Evolutionary conservation across 129 eudicot species (phyloP).

Genomic region (Apium graveolens): DNA sequence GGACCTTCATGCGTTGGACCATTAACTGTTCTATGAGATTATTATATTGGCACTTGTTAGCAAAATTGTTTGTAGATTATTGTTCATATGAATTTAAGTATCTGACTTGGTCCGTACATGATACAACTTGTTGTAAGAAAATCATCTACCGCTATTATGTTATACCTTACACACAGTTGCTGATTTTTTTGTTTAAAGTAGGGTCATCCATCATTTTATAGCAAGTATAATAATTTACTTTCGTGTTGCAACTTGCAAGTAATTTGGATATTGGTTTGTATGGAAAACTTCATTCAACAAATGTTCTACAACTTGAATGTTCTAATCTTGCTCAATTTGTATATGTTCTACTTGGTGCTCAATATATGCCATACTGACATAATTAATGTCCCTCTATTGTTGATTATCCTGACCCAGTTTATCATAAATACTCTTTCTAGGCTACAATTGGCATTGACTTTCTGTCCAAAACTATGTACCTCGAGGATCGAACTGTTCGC

Average conservation of each 20-base stretch:
- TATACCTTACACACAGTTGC: background rate
- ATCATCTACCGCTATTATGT: background rate
- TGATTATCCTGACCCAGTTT: background rate
- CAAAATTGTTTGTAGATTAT: background rate
- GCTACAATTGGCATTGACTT: conserved; percentile 88
- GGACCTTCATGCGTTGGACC: background rate
- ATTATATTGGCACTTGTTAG: background rate
- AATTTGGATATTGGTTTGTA: background rate
- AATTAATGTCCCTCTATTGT: background rate
- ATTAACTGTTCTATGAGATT: background rate
- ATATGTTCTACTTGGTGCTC: background rate
- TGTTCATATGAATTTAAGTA: background rate
- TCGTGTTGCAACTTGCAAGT: background rate
- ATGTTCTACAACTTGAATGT: background rate
- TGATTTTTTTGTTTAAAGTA: background rate
- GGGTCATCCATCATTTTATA: background rate
- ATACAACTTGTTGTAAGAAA: background rate
- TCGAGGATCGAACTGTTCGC: conserved; percentile 88
- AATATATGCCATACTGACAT: background rate
- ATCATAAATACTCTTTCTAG: conserved; percentile 27
- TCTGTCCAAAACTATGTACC: conserved; percentile 81
- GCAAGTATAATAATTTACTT: background rate
- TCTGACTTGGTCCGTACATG: background rate
- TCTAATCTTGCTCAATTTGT: background rate
- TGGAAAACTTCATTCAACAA: background rate